Evolutionary conservation across 768 basidiomycete genomes (phyloP).

Genomic region (Ramaria rubella): DNA sequence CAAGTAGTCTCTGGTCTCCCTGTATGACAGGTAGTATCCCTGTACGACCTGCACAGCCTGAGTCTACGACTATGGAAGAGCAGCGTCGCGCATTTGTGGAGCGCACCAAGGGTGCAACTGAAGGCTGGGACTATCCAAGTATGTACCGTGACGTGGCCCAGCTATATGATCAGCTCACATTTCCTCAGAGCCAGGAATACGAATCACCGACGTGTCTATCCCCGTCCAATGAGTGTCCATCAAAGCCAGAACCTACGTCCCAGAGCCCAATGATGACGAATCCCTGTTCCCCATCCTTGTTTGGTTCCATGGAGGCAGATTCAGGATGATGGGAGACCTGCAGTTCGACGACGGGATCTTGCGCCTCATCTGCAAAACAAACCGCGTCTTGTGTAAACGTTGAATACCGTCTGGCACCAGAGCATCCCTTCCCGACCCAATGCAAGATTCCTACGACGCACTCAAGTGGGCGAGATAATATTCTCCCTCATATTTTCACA

Average conservation of each 20-base stretch:
- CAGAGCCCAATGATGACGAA: not conserved
- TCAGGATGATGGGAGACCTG: slow-evolving; percentile 12
- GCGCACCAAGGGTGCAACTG: not conserved
- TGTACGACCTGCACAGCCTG: not conserved
- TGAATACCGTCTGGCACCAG: slow-evolving; percentile 16
- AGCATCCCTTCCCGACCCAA: slow-evolving; percentile 15
- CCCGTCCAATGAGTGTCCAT: not conserved
- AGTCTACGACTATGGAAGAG: not conserved
- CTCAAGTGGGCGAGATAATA: slow-evolving; percentile 24
- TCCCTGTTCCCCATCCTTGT: not conserved
- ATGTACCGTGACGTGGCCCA: not conserved
- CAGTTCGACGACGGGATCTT: slow-evolving; percentile 18
- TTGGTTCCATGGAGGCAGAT: slow-evolving; percentile 1
- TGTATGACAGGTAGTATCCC: no score
- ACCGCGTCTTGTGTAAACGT: slow-evolving; percentile 15
- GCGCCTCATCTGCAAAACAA: slow-evolving; percentile 13
- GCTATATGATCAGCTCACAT: not conserved
- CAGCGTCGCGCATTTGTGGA: not conserved
- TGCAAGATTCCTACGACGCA: slow-evolving; percentile 20
- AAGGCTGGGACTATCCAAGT: not conserved
- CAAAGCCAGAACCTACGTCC: not conserved
- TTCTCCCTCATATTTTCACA: not conserved
- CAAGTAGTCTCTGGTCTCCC: not conserved
- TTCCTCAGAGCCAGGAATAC: not conserved
- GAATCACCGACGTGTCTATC: not conserved